A percentile compares a stretch with the other conserved stretches of the same genome.
These are phyloP conservation scores for Malus hybrid DNA, from an alignment of 331 rosid genomes.

Conservation along the genomic window DNA sequence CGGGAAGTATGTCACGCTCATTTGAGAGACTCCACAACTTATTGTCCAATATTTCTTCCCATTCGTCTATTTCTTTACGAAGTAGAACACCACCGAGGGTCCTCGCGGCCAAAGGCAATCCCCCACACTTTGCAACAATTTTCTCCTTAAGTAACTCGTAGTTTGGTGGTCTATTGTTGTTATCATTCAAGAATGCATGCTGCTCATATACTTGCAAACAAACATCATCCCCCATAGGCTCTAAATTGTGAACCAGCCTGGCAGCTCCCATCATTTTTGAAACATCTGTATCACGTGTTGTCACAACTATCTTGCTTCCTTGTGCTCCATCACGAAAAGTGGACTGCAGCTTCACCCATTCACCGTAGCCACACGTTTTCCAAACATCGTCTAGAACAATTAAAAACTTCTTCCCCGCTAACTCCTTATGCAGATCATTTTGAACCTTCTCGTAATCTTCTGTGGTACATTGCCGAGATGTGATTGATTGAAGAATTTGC, in stretches of 20 bases:
- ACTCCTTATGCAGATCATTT: not conserved
- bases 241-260: not conserved
- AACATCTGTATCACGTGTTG: not conserved
- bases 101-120: too few relatives aligned
- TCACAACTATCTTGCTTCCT: conserved; percentile 14
- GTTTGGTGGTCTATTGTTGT: too few relatives aligned
- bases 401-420: not conserved
- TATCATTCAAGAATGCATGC: not conserved
- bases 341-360: not conserved
- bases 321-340: not conserved
- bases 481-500: not conserved
- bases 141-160: too few relatives aligned
- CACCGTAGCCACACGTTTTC: not conserved
- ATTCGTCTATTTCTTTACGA: too few relatives aligned
- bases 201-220: not conserved
- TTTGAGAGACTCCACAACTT: too few relatives aligned
- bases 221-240: not conserved
- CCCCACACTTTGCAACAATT: too few relatives aligned
- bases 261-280: not conserved
- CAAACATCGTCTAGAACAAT: conserved; percentile 10
- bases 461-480: not conserved
- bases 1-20: too few relatives aligned
- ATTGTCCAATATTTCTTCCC: too few relatives aligned
- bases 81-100: too few relatives aligned
- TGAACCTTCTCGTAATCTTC: not conserved